These are phyloP conservation scores for Clonostachys chloroleuca DNA, from an alignment of 2,329 filamentous ascomycete genomes.

Conservation along the genomic window DNA sequence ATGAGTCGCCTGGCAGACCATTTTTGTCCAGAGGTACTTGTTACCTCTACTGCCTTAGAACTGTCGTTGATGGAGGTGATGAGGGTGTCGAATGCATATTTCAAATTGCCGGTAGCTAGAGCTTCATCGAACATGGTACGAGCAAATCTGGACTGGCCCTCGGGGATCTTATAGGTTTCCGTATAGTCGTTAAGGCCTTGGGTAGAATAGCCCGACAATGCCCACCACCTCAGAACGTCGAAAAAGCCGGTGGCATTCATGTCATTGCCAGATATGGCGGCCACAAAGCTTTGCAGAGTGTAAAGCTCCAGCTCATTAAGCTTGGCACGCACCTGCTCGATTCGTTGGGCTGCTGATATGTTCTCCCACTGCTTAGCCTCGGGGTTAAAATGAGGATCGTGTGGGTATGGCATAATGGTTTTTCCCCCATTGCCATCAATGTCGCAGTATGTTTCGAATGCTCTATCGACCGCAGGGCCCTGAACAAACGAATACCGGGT, in stretches of 20 bases:
- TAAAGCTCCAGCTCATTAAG: no score
- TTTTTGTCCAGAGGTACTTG: constrained; percentile 1
- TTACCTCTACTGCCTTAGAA: neutral
- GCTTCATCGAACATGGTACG: constrained; percentile 18
- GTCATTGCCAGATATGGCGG: constrained; percentile 11
- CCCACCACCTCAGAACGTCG: constrained; percentile 12
- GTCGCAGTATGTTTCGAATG: no score
- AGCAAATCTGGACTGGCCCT: constrained; percentile 18
- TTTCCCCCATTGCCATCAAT: no score
- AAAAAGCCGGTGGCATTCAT: constrained; percentile 13
- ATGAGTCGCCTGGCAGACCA: constrained; percentile 13
- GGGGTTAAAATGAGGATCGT: no score
- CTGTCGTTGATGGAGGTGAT: constrained; percentile 6
- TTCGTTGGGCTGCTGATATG: no score
- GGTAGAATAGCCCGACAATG: constrained; percentile 9
- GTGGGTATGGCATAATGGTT: no score
- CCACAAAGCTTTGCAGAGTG: no score
- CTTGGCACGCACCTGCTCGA: no score
- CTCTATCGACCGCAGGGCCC: no score
- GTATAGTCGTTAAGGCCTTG: constrained; percentile 13
- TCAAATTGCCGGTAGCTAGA: constrained; percentile 7
- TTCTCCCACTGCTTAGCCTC: no score
- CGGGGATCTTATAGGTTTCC: constrained; percentile 16
- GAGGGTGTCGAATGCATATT: constrained; percentile 16
- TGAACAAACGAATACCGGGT: no score